phyloP scores from a whole-genome alignment of 371 early-diverging fungal genomes.

The Mucor lusitanicus region DNA sequence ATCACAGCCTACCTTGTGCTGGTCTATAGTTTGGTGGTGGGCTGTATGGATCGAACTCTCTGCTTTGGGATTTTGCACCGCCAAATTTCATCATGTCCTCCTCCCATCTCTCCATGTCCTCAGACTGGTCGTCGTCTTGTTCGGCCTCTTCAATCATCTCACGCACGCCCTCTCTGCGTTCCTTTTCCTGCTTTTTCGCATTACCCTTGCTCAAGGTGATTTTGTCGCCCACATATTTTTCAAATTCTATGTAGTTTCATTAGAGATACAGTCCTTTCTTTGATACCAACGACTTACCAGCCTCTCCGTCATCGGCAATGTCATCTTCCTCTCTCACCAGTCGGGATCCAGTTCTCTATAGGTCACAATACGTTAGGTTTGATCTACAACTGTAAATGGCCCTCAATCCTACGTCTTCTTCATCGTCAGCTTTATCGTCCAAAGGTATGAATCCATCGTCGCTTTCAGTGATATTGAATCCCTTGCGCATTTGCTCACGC shows the following conservation, averaged over 20 bases:
- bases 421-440: constrained; percentile 18
- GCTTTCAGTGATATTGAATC: constrained; percentile 27
- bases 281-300: constrained; percentile 12
- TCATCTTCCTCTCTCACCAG: constrained; percentile 60
- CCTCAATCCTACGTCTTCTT: background rate
- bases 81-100: constrained; percentile 67
- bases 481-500: constrained; percentile 49
- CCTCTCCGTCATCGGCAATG: constrained; percentile 54
- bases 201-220: constrained; percentile 41
- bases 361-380: background rate
- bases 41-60: constrained; percentile 24
- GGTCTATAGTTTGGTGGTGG: constrained; percentile 36
- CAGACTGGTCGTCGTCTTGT: constrained; percentile 52
- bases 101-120: constrained; percentile 71
- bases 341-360: constrained; percentile 27
- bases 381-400: background rate
- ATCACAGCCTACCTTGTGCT: constrained; percentile 32
- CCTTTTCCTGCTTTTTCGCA: constrained; percentile 41
- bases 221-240: constrained; percentile 50
- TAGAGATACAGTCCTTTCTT: background rate
- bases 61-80: constrained; percentile 35
- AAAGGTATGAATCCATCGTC: constrained; percentile 47
- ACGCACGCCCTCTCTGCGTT: constrained; percentile 42
- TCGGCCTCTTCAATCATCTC: constrained; percentile 63
- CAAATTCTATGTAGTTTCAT: constrained; percentile 32